Conservation (phyloP, 1,139 yeast genomes). For the Hemisphaericaspora lyxosophila region DNA sequence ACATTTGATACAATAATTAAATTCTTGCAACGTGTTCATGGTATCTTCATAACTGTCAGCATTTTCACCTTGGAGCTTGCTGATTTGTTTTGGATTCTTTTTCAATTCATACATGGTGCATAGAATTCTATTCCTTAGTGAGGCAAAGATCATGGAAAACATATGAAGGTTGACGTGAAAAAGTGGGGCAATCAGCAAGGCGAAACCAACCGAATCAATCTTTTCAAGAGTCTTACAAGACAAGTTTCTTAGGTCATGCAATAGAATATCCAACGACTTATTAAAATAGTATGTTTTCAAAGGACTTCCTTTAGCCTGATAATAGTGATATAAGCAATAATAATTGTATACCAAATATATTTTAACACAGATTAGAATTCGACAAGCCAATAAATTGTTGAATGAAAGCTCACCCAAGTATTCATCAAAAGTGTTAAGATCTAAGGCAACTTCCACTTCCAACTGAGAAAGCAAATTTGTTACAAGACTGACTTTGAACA, state of each 20-base stretch:
- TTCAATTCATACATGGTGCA: too few relatives aligned
- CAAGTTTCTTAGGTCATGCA: conserved; percentile 20
- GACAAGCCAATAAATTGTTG: conserved; percentile 4
- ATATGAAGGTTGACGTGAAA: too few relatives aligned
- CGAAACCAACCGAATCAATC: too few relatives aligned
- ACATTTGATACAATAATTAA: too few relatives aligned
- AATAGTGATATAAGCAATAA: conserved; percentile 26
- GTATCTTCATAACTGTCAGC: too few relatives aligned
- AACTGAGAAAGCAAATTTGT: conserved; percentile 9
- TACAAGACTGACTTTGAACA: conserved; percentile 11
- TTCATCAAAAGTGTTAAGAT: conserved; percentile 9
- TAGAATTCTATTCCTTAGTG: too few relatives aligned
- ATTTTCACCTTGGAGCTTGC: too few relatives aligned
- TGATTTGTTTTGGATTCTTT: too few relatives aligned
- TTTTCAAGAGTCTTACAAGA: too few relatives aligned
- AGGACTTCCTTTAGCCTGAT: conserved; percentile 19
- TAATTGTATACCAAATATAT: conserved; percentile 21
- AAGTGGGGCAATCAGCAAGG: too few relatives aligned
- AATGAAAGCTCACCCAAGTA: conserved; percentile 4
- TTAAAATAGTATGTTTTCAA: conserved; percentile 27
- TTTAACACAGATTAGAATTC: conserved; percentile 13
- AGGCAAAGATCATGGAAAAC: too few relatives aligned
- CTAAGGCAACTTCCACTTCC: conserved; percentile 9
- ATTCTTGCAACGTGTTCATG: too few relatives aligned
- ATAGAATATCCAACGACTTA: conserved; percentile 19